phyloP scores from a whole-genome alignment of 1,139 yeast genomes.

The Pichia sp. region DNA sequence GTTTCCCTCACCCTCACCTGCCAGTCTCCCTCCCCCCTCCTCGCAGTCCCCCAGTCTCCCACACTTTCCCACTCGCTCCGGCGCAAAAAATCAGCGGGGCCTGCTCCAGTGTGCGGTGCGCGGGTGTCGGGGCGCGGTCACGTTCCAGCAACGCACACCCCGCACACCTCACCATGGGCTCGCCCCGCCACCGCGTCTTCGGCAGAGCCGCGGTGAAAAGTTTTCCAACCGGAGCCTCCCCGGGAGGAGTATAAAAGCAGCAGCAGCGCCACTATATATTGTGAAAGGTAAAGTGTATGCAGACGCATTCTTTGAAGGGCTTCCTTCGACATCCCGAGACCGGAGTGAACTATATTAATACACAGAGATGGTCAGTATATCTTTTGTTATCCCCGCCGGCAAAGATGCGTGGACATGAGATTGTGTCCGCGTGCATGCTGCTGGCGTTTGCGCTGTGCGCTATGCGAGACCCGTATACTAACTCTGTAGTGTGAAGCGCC shows the following conservation, averaged over 20 bases:
- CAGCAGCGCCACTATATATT: too few relatives aligned
- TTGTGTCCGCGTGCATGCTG: background rate
- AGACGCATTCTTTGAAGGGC: background rate
- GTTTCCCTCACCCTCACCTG: background rate
- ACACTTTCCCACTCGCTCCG: background rate
- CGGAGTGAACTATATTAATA: constrained; percentile 69
- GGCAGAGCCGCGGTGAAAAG: background rate
- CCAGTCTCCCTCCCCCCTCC: background rate
- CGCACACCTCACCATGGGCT: background rate
- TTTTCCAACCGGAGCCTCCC: too few relatives aligned
- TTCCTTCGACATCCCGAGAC: constrained; percentile 38
- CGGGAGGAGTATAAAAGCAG: background rate
- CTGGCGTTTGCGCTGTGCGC: too few relatives aligned
- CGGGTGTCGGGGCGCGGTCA: background rate
- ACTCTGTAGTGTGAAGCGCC: constrained; percentile 8
- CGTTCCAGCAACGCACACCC: background rate
- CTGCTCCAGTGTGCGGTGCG: background rate
- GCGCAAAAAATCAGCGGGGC: too few relatives aligned
- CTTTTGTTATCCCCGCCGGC: background rate
- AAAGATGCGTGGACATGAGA: background rate
- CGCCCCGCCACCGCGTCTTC: too few relatives aligned
- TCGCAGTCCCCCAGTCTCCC: background rate
- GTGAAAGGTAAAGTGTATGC: too few relatives aligned
- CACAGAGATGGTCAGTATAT: constrained; percentile 97
- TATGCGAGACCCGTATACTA: background rate